Percentiles rank a stretch among this genome's conserved stretches.
Evolutionary conservation across 208 protist species (phyloP).

Genomic region (Acanthamoeba triangularis): DNA sequence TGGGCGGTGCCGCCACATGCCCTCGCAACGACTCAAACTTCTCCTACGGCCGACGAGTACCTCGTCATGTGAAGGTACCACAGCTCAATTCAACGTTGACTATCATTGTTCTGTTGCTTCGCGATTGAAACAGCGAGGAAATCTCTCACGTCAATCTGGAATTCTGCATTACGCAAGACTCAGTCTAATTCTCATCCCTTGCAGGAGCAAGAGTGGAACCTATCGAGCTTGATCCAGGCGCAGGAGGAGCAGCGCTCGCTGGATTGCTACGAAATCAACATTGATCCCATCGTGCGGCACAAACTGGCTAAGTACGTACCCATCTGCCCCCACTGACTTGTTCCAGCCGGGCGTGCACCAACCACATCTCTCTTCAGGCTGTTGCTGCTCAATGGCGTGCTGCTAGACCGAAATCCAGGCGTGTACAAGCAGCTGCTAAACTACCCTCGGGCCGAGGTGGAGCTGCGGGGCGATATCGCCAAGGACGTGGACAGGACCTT

Average conservation of each 20-base stretch:
- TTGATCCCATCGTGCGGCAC: conserved; percentile 39
- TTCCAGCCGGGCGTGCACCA: neutral
- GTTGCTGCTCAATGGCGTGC: neutral
- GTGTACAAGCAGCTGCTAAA: conserved; percentile 5
- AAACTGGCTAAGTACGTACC: neutral
- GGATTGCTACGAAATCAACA: neutral
- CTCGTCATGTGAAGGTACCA: conserved; percentile 27
- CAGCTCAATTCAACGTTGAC: neutral
- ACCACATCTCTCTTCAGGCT: neutral
- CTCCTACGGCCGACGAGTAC: conserved; percentile 11
- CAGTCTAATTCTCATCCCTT: neutral
- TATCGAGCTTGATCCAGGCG: conserved; percentile 29
- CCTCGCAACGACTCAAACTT: neutral
- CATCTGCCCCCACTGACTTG: neutral
- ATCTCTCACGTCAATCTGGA: neutral
- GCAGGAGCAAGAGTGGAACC: conserved; percentile 12
- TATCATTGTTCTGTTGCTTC: too few relatives aligned
- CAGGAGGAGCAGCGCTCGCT: conserved; percentile 3
- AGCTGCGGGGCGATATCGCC: neutral
- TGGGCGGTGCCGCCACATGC: neutral
- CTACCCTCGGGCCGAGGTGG: conserved; percentile 10
- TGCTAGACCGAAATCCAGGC: conserved; percentile 19
- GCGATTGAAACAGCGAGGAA: neutral
- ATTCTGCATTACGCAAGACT: neutral
- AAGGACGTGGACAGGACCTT: conserved; percentile 16